phyloP scores from a whole-genome alignment of 257 asterid genomes.

The Nicotiana noctiflora region DNA sequence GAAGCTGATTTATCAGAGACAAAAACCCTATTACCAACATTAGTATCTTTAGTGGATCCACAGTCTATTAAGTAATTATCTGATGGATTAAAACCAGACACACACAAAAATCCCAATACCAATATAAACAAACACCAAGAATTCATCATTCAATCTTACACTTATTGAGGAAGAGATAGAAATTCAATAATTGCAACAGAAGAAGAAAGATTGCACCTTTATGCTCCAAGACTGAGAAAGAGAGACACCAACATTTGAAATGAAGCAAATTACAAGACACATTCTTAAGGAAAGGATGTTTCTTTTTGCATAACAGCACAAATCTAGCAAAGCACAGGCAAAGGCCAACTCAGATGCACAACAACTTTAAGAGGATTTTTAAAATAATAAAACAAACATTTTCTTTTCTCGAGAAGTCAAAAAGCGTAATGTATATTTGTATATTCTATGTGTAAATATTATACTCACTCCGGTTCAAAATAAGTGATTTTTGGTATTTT shows the following conservation, averaged over 20 bases:
- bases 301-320: constrained; percentile 3
- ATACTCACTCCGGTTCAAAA: too few relatives aligned
- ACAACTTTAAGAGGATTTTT: background rate
- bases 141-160: constrained; percentile 23
- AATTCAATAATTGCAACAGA: background rate
- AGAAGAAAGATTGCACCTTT: constrained; percentile 8
- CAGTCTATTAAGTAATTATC: constrained; percentile 49
- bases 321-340: constrained; percentile 5
- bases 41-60: constrained; percentile 47
- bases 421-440: too few relatives aligned
- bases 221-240: background rate
- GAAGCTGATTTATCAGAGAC: constrained; percentile 53
- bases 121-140: constrained; percentile 30
- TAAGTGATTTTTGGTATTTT: too few relatives aligned
- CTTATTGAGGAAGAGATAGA: background rate
- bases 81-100: constrained; percentile 38
- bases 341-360: background rate
- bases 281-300: background rate
- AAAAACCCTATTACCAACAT: constrained; percentile 41
- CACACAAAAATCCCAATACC: constrained; percentile 35
- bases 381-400: background rate
- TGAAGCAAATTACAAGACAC: background rate
- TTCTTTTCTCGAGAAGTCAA: background rate
- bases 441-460: too few relatives aligned
- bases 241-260: background rate